phyloP scores from a whole-genome alignment of 2,329 filamentous ascomycete genomes.

The Pseudogymnoascus sp. region DNA sequence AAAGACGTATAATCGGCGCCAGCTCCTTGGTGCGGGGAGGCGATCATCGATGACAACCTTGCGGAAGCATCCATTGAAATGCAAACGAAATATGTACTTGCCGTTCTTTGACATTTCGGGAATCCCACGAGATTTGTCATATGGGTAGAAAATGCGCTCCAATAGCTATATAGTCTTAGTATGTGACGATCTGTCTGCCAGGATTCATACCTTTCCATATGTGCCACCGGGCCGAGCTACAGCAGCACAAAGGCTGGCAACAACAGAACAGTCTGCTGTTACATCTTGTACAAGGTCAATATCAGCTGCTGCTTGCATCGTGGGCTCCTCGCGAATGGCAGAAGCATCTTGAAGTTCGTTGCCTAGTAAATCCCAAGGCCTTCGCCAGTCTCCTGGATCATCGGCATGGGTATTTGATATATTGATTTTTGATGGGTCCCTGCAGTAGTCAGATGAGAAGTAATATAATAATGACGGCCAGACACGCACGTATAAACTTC shows the following conservation, averaged over 20 bases:
- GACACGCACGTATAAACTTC: conserved; percentile 55
- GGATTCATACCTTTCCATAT: conserved; percentile 52
- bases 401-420: conserved; percentile 67
- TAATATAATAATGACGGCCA: conserved; percentile 7
- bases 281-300: conserved; percentile 91
- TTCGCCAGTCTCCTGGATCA: conserved; percentile 78
- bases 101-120: conserved; percentile 68
- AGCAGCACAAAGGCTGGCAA: conserved; percentile 84
- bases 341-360: conserved; percentile 8
- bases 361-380: conserved; percentile 59
- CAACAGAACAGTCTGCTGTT: conserved; percentile 93
- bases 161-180: conserved; percentile 48
- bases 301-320: conserved; percentile 50
- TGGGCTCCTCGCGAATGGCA: conserved; percentile 30
- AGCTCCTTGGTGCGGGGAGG: conserved; percentile 68
- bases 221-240: conserved; percentile 63
- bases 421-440: conserved; percentile 61
- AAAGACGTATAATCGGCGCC: conserved; percentile 75
- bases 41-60: conserved; percentile 84
- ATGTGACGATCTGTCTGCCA: not conserved
- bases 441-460: conserved; percentile 32
- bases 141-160: conserved; percentile 67
- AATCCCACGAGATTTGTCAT: conserved; percentile 47
- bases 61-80: conserved; percentile 91
- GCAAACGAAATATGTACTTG: conserved; percentile 84